Conservation (phyloP, 2,329 filamentous ascomycete species). For the Magnaporthiopsis incrustans region DNA sequence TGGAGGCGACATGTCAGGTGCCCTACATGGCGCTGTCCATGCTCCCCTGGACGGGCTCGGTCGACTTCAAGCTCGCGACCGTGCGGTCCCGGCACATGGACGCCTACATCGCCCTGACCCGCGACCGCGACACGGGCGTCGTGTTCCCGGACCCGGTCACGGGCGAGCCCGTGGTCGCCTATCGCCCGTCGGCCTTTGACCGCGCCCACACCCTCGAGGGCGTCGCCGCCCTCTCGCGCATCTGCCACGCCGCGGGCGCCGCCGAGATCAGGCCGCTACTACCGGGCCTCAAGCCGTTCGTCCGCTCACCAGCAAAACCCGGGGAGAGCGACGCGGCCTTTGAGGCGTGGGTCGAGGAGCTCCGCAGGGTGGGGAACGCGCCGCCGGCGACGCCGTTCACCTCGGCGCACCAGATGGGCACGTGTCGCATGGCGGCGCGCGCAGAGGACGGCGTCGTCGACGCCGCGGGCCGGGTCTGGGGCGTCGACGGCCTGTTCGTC, state of each 20-base stretch:
- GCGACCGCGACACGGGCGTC: slow-evolving; percentile 68
- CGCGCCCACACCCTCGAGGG: slow-evolving; percentile 64
- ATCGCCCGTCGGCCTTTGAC: slow-evolving; percentile 65
- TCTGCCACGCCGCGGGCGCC: slow-evolving; percentile 72
- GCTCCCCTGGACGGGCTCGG: slow-evolving; percentile 58
- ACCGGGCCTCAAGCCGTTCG: slow-evolving; percentile 56
- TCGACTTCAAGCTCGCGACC: slow-evolving; percentile 65
- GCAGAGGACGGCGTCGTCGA: slow-evolving; percentile 48
- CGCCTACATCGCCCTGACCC: slow-evolving; percentile 64
- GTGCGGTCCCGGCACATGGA: slow-evolving; percentile 62
- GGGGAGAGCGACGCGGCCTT: slow-evolving; percentile 44
- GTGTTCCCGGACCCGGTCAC: slow-evolving; percentile 65
- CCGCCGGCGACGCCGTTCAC: slow-evolving; percentile 46
- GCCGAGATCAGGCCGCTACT: slow-evolving; percentile 66
- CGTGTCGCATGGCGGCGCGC: slow-evolving; percentile 55
- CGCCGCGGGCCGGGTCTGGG: slow-evolving; percentile 55
- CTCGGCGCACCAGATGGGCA: slow-evolving; percentile 78
- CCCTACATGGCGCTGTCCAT: slow-evolving; percentile 56
- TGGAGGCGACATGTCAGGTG: slow-evolving; percentile 69
- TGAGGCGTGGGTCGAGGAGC: slow-evolving; percentile 47
- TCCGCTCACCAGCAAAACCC: slow-evolving; percentile 20
- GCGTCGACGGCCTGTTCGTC: slow-evolving; percentile 55
- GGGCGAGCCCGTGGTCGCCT: slow-evolving; percentile 59
- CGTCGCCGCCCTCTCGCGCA: slow-evolving; percentile 61
- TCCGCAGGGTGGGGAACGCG: slow-evolving; percentile 40